Evolutionary conservation across 306 rosid species (phyloP), one percentile per base, ranked within the genome.

Genomic region (Lablab purpureus): DNA sequence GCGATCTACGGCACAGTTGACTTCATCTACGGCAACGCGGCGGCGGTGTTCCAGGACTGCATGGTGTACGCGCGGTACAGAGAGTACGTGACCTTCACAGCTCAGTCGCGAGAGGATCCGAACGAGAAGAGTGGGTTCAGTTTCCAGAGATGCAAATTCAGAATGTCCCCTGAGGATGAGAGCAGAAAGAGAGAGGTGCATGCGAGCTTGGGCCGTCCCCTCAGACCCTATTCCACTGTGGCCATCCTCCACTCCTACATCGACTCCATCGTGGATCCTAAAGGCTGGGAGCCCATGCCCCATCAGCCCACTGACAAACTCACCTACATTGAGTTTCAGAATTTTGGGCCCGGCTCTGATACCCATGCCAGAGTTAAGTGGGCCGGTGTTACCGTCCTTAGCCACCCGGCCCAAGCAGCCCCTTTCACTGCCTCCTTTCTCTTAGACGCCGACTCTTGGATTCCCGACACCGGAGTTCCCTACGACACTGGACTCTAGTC

Each of bases 361-460:
- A 85, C 88, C 1, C 1, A 23, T 7, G 41, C 7, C 0, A 72
- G 88, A 41, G 85, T 85, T 7, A 0, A 77, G 0, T 85, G 88
- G 88, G 70, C 83, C 0, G 88, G 88, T 28, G 88, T 85, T 9
- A 71, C 23, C 3, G n/a, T 21, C 30, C 80, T 85, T 22, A 0
- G 0, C 0, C 4, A 46, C 70, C 80, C 77, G 7, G 2, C 27
- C 1, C 54, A 81, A 41, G 66, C 50, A 18, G 69, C 27, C 6
- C 45, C 22, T 9, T 85, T 85, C 52, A 81, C 85, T 14, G 81
- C 88, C 73, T 73, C 88, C 6, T 13, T 1, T 58, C 77, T 85
- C 4, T 73, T 85, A 41, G 85, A 81, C 32, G 87, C 76, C 18
- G 77, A 66, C 21, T 81, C 87, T 37, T 84, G 87, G 87, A 84